Percentiles rank a stretch among this genome's conserved stretches.
Conservation (phyloP, 2,329 filamentous ascomycete species). For the Fusarium abutilonis region DNA sequence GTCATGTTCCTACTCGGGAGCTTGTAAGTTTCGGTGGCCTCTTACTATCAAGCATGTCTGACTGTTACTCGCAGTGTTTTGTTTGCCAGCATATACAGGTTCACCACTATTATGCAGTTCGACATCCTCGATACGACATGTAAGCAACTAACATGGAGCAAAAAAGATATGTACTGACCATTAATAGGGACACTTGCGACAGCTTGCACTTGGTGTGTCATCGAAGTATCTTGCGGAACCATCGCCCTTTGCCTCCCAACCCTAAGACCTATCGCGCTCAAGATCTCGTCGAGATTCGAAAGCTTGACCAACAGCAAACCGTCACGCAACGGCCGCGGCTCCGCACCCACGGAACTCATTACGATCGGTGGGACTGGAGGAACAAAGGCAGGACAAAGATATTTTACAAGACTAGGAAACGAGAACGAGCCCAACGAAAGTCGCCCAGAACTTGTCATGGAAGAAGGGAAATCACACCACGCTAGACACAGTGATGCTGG, state of each 20-base stretch:
- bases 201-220: conserved; percentile 32
- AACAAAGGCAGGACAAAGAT: neutral
- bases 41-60: rapidly evolving
- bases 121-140: conserved; percentile 15
- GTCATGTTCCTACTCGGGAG: conserved; percentile 31
- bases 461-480: neutral
- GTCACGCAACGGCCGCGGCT: neutral
- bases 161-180: neutral
- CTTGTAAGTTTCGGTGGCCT: conserved; percentile 9
- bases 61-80: conserved; percentile 9
- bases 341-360: conserved; percentile 7
- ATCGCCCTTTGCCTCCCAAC: conserved; percentile 31
- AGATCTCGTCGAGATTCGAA: conserved; percentile 22
- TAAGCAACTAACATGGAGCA: neutral
- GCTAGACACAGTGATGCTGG: neutral
- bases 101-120: conserved; percentile 35
- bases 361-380: conserved; percentile 23
- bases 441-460: neutral
- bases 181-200: conserved; percentile 30
- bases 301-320: conserved; percentile 2
- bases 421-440: neutral
- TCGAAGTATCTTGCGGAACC: conserved; percentile 29
- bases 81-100: conserved; percentile 32
- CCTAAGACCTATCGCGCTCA: conserved; percentile 24
- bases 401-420: conserved; percentile 25